Base-by-base conservation (phyloP, 2,329 filamentous ascomycete genomes). In the Tolypocladium pustulatum region DNA sequence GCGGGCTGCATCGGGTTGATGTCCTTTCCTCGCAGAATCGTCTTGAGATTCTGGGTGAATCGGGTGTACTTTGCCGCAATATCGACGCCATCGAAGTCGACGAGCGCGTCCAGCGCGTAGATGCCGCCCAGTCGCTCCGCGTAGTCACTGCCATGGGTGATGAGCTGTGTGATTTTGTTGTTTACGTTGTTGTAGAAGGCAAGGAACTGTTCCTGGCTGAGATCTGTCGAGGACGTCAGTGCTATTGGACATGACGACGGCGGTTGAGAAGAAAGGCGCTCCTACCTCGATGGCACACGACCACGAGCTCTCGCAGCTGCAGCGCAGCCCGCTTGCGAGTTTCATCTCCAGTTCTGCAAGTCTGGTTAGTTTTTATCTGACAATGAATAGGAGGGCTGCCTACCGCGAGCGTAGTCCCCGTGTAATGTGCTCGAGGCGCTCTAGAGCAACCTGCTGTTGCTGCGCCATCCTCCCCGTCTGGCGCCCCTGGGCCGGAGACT, bases 71-170 rank as follows among this genome's bases (percentile, higher is more conserved):
- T 97, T 67, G 91, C 86, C 40, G 90, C 91, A 30, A 90, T 85
- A 75, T 99, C 95, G 66, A 97, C 90, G 60, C 92, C 93, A 67
- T 97, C 93, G 71, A 97, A 97, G 72, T 97, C 92, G 73, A 97
- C 93, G 58, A 99, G 84, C 59, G 88, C 88, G 72, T 96, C 93
- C 61, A 99, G 84, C 60, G 93, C 93, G 67, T 94, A 88, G 62
- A 99, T 88, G 57, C 94, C 95, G 62, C 92, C 94, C 59, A 97
- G 85, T 60, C 91, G 88, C 71, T 99, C 94, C 66, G 87, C 86
- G 6, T 90, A 88, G 71, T 96, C 92, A 75, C 84, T 88, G 63
- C 91, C 90, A 71, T 93, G 90, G 54, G 91, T 86, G 61, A 96
- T 91, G 64, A 97, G 74, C 43, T 75, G 74, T 34, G 81, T 84